Percentiles rank a stretch among this genome's conserved stretches.
Conservation (phyloP, 78 protist genomes). For the Dictyostelium firmibasis region DNA sequence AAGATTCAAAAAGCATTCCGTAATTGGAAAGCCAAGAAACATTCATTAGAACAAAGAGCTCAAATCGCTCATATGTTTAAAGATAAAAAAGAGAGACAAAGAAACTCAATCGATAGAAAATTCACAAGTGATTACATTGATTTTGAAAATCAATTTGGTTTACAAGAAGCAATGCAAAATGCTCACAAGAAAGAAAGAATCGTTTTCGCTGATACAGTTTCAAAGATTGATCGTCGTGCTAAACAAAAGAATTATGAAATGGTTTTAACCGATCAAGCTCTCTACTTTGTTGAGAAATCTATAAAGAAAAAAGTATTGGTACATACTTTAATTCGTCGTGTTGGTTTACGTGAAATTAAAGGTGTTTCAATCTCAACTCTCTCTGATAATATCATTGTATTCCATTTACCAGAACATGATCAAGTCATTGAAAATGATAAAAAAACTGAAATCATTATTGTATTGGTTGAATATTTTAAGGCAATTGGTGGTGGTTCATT, state of each 20-base stretch:
- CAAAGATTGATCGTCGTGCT: constrained; percentile 70
- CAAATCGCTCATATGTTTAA: constrained; percentile 74
- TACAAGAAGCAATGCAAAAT: constrained; percentile 76
- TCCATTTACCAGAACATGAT: constrained; percentile 82
- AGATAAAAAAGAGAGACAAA: constrained; percentile 85
- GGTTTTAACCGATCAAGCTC: constrained; percentile 77
- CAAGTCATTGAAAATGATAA: constrained; percentile 82
- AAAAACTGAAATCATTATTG: constrained; percentile 80
- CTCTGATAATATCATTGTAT: constrained; percentile 73
- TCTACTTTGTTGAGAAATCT: constrained; percentile 80
- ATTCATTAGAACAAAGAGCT: constrained; percentile 85
- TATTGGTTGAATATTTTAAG: constrained; percentile 64
- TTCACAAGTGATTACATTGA: constrained; percentile 81
- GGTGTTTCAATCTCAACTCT: constrained; percentile 47
- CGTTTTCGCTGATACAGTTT: constrained; percentile 76
- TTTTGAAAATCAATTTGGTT: constrained; percentile 79
- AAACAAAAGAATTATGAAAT: constrained; percentile 47
- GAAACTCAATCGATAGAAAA: constrained; percentile 78
- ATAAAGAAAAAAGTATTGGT: constrained; percentile 64
- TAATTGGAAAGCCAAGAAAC: constrained; percentile 81
- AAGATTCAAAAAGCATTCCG: constrained; percentile 76
- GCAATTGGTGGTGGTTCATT: constrained; percentile 44
- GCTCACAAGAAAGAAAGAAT: constrained; percentile 81
- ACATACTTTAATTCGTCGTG: constrained; percentile 39
- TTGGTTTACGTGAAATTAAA: constrained; percentile 50